Conservation (phyloP, 2,329 filamentous ascomycete genomes). For the Cladosporium sp. region DNA sequence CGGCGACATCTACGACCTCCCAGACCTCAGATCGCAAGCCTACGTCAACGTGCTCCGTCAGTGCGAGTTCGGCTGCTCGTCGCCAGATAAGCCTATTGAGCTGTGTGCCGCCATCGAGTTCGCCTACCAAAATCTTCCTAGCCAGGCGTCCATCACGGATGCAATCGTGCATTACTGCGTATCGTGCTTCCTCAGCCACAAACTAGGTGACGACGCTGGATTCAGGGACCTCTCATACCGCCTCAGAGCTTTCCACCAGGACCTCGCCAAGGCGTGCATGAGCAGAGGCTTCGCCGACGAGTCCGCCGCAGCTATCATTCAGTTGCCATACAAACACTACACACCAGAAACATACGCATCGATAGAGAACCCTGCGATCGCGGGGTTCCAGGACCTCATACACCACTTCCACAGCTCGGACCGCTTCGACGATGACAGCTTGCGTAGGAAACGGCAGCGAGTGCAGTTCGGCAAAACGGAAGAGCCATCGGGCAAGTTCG, state of each 20-base stretch:
- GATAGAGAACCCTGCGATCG: conserved; percentile 13
- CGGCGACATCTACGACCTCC: conserved; percentile 35
- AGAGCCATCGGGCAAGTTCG: too few species aligned
- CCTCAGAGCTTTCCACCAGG: conserved; percentile 34
- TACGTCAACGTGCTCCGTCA: conserved; percentile 35
- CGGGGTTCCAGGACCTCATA: conserved; percentile 10
- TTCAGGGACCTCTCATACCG: conserved; percentile 35
- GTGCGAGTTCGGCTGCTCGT: conserved; percentile 34
- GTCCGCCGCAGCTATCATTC: conserved; percentile 26
- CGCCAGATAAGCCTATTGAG: conserved; percentile 33
- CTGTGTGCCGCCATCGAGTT: conserved; percentile 35
- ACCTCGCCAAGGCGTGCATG: conserved; percentile 35
- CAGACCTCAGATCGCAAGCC: conserved; percentile 33
- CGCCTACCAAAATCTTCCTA: conserved; percentile 24
- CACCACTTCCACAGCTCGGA: conserved; percentile 13
- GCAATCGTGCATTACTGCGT: conserved; percentile 41
- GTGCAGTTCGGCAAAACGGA: not conserved
- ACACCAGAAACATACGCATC: conserved; percentile 21
- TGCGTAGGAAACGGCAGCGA: not conserved
- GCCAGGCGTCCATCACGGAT: conserved; percentile 29
- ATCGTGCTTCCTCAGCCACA: conserved; percentile 32
- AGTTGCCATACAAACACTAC: conserved; percentile 24
- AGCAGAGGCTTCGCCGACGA: conserved; percentile 36
- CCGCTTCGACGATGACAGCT: not conserved
- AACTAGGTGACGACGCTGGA: conserved; percentile 28